Percentiles rank a stretch among this genome's conserved stretches.
Conservation (phyloP, 257 asterid genomes). For the Phtheirospermum japonicum region DNA sequence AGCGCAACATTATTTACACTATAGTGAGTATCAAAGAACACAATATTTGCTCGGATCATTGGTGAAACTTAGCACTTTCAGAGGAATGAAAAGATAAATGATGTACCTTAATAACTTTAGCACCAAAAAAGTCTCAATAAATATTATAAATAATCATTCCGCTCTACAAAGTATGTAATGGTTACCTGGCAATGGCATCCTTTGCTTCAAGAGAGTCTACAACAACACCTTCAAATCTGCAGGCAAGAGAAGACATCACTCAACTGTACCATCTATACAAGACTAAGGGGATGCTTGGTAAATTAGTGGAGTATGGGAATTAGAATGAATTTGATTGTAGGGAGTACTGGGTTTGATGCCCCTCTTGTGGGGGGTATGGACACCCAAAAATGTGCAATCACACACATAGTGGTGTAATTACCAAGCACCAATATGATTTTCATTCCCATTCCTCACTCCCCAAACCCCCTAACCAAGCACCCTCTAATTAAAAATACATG, state of each 20-base stretch:
- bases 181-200: conserved; percentile 71
- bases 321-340: too few relatives aligned
- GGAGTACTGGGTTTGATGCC: too few relatives aligned
- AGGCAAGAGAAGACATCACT: conserved; percentile 35
- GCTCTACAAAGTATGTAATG: not conserved
- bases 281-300: conserved; percentile 1
- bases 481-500: conserved; percentile 11
- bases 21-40: not conserved
- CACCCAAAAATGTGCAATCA: too few relatives aligned
- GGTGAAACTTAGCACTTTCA: not conserved
- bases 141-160: not conserved
- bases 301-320: too few relatives aligned
- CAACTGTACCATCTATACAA: conserved; percentile 24
- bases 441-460: too few relatives aligned
- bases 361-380: too few relatives aligned
- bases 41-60: not conserved
- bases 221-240: conserved; percentile 87
- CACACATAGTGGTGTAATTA: too few relatives aligned
- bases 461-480: too few relatives aligned
- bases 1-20: conserved; percentile 10
- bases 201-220: conserved; percentile 87
- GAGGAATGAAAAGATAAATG: conserved; percentile 21
- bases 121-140: not conserved
- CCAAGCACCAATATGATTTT: too few relatives aligned
- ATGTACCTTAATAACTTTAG: conserved; percentile 7